A percentile compares a stretch with the other conserved stretches of the same genome.
Evolutionary conservation across 768 basidiomycete species (phyloP).

Genomic region (Tulasnella sp.): DNA sequence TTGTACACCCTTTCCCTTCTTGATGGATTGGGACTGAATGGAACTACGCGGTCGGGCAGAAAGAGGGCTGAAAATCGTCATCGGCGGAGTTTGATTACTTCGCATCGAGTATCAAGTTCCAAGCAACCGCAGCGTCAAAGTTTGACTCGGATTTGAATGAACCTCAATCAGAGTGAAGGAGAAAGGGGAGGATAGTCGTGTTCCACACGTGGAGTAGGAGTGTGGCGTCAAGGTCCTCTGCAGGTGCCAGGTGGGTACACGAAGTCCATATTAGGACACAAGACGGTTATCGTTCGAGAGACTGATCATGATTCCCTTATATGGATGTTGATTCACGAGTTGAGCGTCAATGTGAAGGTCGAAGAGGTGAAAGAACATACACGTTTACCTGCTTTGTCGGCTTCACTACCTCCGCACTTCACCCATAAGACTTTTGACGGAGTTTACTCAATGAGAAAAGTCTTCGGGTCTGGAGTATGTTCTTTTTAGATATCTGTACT

Average conservation of each 20-base stretch:
- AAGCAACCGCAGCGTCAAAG: not conserved
- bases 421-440: not conserved
- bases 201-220: not conserved
- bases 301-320: not conserved
- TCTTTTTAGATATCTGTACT: conserved; percentile 68
- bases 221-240: not conserved
- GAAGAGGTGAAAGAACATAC: not conserved
- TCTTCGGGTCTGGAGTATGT: conserved; percentile 36
- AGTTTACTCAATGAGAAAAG: not conserved
- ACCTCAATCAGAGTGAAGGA: not conserved
- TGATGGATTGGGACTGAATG: not conserved
- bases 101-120: not conserved
- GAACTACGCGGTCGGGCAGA: not conserved
- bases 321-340: not conserved
- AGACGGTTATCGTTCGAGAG: too few relatives aligned
- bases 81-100: not conserved
- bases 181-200: not conserved
- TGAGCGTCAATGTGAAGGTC: not conserved
- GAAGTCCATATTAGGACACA: not conserved
- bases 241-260: not conserved
- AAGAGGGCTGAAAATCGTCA: not conserved
- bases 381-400: not conserved
- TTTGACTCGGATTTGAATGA: not conserved
- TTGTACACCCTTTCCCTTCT: not conserved
- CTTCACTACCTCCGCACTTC: not conserved